Base-by-base conservation (phyloP, 2,329 filamentous ascomycete genomes). In the Periconia macrospinosa region DNA sequence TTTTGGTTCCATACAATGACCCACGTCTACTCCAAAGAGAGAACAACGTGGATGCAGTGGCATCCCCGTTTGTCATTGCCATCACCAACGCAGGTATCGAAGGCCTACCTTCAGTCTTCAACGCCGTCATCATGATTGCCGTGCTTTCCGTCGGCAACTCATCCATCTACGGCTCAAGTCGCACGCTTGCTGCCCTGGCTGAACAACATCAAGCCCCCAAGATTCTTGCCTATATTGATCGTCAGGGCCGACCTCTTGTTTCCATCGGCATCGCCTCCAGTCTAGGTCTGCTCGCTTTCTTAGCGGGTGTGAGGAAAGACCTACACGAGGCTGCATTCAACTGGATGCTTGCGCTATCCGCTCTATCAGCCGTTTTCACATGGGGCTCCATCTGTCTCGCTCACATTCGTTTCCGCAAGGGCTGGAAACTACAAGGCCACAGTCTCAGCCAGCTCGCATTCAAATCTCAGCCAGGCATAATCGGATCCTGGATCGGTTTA, bases 131-230 rank as follows among this genome's bases (percentile, higher is more conserved):
- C 71, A 86, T 97, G 68, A 86, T 96, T 57, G 89, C 92, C 18
- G 92, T 96, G 19, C 78, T 97, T 19, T 95, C 91, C 0, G 92
- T 97, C 55, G 92, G 92, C 53, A 97, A 96, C 75, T 93, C 91
- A 7, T 87, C 92, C 56, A 88, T 97, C 55, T 97, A 96, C 66
- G 93, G 92, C 35, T 93, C 91, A 20, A 95, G 91, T 1, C 87
- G 93, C 64, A 97, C 92, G 2, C 84, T 97, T 8, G 91, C 92
- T 23, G 92, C 92, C 2, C 83, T 97, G 1, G 92, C 92, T 43
- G 92, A 96, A 71, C 91, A 95, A 73, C 69, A 76, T 45, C 78
- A 80, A 62, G 85, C 81, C 0, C 85, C 85, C 15, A 76, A 73
- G 55, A 75, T 84, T 61, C 76, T 88, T 33, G 77, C 80, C 30